Conservation (phyloP, 805 yeast species). For the Saccharomycopsis olivae region DNA sequence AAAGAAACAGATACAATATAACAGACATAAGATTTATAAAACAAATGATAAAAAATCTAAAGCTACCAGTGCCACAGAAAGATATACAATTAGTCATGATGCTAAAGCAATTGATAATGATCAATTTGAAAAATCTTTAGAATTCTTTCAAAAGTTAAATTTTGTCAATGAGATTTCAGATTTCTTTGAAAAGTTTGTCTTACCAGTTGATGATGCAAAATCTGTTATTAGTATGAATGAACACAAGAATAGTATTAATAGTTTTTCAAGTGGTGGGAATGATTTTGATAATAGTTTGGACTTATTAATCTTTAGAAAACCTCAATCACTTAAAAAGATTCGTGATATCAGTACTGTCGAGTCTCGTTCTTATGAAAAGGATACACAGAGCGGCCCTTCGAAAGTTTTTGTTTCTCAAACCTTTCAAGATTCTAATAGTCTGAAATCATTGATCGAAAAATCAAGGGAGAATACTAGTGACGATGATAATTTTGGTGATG, state of each 20-base stretch:
- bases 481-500: not conserved
- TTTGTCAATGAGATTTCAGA: constrained; percentile 10
- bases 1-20: constrained; percentile 8
- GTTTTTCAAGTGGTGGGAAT: not conserved
- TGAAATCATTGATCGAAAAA: not conserved
- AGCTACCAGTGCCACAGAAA: not conserved
- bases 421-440: not conserved
- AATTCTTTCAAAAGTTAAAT: constrained; percentile 10
- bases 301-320: not conserved
- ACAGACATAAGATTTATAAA: constrained; percentile 1
- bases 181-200: constrained; percentile 10
- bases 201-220: not conserved
- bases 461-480: not conserved
- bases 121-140: constrained; percentile 12
- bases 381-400: no score
- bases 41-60: not conserved
- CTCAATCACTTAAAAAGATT: constrained; percentile 2
- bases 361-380: no score
- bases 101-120: constrained; percentile 1
- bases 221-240: not conserved
- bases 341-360: no score
- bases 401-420: no score
- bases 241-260: not conserved
- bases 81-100: no score
- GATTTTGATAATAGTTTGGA: not conserved